Percentiles rank a stretch among this genome's conserved stretches.
Conservation (phyloP, 768 basidiomycete species). For the Xanthoconium purpureum region DNA sequence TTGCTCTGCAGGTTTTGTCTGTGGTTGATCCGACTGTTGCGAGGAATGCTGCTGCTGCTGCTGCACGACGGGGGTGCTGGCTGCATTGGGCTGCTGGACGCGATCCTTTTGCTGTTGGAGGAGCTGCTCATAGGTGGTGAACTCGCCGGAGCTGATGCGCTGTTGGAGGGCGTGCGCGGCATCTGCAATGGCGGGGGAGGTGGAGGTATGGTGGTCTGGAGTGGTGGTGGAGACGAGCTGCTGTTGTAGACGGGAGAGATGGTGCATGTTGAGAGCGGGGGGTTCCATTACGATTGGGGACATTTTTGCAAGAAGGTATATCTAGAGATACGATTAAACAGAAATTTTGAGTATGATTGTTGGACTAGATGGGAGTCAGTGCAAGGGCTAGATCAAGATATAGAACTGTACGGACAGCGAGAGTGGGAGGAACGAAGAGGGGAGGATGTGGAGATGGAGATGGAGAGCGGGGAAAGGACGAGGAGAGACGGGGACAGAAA, state of each 20-base stretch:
- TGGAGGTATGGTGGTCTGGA: slow-evolving; percentile 28
- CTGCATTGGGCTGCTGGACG: slow-evolving; percentile 14
- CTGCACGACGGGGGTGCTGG: slow-evolving; percentile 13
- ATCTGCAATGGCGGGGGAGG: slow-evolving; percentile 21
- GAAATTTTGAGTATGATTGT: slow-evolving; percentile 18
- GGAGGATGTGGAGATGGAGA: neutral
- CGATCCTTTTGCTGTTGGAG: slow-evolving; percentile 32
- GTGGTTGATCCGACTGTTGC: slow-evolving; percentile 14
- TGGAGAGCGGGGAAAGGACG: slow-evolving; percentile 7
- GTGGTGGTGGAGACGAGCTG: slow-evolving; percentile 38
- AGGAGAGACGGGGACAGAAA: slow-evolving; percentile 28
- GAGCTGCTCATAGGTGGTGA: slow-evolving; percentile 32
- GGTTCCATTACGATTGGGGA: slow-evolving; percentile 58
- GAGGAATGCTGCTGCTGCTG: slow-evolving; percentile 10
- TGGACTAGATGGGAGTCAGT: slow-evolving; percentile 19
- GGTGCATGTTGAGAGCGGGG: slow-evolving; percentile 50
- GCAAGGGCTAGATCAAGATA: neutral
- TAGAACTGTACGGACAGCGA: neutral
- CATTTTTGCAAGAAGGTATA: slow-evolving; percentile 37
- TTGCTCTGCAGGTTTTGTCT: slow-evolving; percentile 20
- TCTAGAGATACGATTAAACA: slow-evolving; percentile 35
- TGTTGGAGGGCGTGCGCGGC: slow-evolving; percentile 28
- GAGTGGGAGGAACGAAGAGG: neutral
- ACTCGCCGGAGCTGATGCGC: slow-evolving; percentile 28
- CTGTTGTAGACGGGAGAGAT: slow-evolving; percentile 49